Base-by-base conservation (phyloP, 164 flowering plant species). In the Liriodendron chinense region DNA sequence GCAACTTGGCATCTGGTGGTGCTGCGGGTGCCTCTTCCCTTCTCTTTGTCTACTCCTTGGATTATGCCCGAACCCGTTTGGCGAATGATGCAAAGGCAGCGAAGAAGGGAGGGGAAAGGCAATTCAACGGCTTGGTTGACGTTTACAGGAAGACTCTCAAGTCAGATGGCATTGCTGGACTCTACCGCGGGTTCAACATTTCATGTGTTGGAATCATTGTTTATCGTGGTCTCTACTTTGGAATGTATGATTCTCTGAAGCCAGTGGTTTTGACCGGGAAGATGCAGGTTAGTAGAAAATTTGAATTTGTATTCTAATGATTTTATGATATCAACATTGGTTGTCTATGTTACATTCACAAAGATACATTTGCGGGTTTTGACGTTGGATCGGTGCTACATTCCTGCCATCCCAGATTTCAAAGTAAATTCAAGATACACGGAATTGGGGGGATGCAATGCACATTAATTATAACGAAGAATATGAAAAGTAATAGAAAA, bases 1-100 rank as follows among this genome's bases (percentile, higher is more conserved):
- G 94, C 12, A 92, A 92, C 85, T 84, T 92, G 84, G 97, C 85
- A 65, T 92, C 97, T 76, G 97, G 97, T 79, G 94, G 92, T 84
- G 91, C 90, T 75, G 97, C 97, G 77, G 97, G 94, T 86, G 97
- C 94, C 72, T 91, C 94, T 18, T 92, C 94, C 25, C 81, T 87
- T 47, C 80, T 91, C 70, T 92, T 92, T 85, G 97, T 92, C 25
- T 91, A 88, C 78, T 92, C 97, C 69, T 68, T 92, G 72, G 94
- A 92, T 68, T 92, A 89, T 80, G 94, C 94, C 20, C 81, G 94
- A 72, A 92, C 97, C 47, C 90, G 97, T 76, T 84, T 92, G 24
- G 93, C 97, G 7, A 92, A 89, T 79, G 97, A 92, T 83, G 82
- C 97, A 16, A 89, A 92, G 83, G 89, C 97, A 47, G 89, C 93